phyloP scores from a whole-genome alignment of 2,329 filamentous ascomycete species.

The Diaporthe nobilis region DNA sequence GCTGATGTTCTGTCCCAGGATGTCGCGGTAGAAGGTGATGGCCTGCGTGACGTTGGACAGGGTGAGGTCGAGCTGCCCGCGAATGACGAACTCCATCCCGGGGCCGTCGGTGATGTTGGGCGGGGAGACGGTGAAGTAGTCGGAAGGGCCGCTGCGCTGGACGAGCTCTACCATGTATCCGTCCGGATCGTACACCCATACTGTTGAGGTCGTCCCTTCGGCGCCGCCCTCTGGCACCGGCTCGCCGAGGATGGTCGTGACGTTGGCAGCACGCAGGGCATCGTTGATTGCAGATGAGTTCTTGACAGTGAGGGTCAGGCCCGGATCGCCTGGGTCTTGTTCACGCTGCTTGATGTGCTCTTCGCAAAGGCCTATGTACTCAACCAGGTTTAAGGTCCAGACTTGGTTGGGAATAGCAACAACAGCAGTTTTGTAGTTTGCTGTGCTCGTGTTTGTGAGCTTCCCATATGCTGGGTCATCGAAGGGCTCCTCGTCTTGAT shows the following conservation, averaged over 20 bases:
- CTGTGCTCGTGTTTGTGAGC: background rate
- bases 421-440: background rate
- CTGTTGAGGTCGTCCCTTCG: background rate
- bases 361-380: background rate
- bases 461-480: background rate
- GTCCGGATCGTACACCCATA: background rate
- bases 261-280: background rate
- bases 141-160: conserved; percentile 12
- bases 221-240: background rate
- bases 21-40: conserved; percentile 16
- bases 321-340: conserved; percentile 1
- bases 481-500: background rate
- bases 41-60: conserved; percentile 4
- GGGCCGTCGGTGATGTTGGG: conserved; percentile 15
- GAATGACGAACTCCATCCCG: conserved; percentile 1
- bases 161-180: conserved; percentile 16
- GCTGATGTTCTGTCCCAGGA: background rate
- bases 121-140: conserved; percentile 12
- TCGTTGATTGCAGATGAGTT: conserved; percentile 1
- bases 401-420: conserved; percentile 4
- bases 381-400: conserved; percentile 13
- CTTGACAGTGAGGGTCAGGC: conserved; percentile 13
- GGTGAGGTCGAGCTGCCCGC: conserved; percentile 20
- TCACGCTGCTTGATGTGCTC: conserved; percentile 12
- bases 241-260: background rate